phyloP scores from a whole-genome alignment of 441 rosid species.

The Erysimum cheiri region DNA sequence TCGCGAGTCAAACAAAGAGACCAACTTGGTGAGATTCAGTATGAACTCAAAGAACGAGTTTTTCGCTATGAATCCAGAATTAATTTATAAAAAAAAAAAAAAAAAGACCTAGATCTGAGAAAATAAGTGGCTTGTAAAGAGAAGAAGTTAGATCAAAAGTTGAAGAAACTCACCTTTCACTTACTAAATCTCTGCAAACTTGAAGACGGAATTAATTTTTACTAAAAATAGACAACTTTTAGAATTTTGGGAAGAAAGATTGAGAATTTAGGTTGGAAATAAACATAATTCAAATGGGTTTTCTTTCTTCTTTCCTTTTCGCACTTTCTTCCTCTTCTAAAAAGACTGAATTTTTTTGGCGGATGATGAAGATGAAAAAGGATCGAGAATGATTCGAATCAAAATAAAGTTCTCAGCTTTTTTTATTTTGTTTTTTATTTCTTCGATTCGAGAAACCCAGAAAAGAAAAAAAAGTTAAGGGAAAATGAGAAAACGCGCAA shows the following conservation, averaged over 20 bases:
- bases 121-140: constrained; percentile 1
- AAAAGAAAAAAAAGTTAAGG: neutral
- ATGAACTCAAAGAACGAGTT: constrained; percentile 2
- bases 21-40: constrained; percentile 26
- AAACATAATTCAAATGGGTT: constrained; percentile 34
- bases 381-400: constrained; percentile 47
- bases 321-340: constrained; percentile 37
- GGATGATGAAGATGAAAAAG: constrained; percentile 38
- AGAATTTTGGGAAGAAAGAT: constrained; percentile 35
- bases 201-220: constrained; percentile 34
- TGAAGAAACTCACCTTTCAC: constrained; percentile 44
- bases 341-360: constrained; percentile 42
- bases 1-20: constrained; percentile 20
- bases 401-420: constrained; percentile 39
- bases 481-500: constrained; percentile 44
- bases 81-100: neutral
- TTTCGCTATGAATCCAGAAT: neutral
- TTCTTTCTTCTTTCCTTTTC: neutral
- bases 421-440: neutral
- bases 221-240: constrained; percentile 42
- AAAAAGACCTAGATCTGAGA: constrained; percentile 38
- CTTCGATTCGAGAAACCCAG: constrained; percentile 43
- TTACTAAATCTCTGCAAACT: constrained; percentile 40
- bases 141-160: constrained; percentile 38
- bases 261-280: constrained; percentile 38